A percentile compares a stretch with the other conserved stretches of the same genome.
These are phyloP conservation scores for Cyclotella atomus DNA, from an alignment of 108 stramenopile species.

Conservation along the genomic window DNA sequence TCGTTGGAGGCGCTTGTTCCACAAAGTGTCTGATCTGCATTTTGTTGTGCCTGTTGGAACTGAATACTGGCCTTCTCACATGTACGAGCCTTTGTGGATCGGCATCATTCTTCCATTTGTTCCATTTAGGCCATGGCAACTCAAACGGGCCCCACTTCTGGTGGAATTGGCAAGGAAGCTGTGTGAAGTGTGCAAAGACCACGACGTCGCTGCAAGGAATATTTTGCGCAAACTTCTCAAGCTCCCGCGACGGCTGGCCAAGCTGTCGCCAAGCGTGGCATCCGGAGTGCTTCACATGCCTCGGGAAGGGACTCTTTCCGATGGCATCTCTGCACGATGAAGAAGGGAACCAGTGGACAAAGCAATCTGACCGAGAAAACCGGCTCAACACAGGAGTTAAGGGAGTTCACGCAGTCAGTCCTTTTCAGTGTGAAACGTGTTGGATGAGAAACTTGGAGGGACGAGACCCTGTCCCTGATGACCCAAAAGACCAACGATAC, in stretches of 20 bases:
- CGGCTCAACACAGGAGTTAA: conserved; percentile 5
- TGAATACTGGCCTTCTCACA: conserved; percentile 28
- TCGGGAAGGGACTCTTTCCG: conserved; percentile 12
- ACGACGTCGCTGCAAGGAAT: conserved; percentile 18
- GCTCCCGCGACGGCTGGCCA: background rate
- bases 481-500: background rate
- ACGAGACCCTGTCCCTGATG: background rate
- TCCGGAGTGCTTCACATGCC: conserved; percentile 30
- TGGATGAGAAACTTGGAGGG: background rate
- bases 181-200: conserved; percentile 11
- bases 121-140: conserved; percentile 31
- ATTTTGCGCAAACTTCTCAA: conserved; percentile 43
- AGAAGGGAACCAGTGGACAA: conserved; percentile 15
- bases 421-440: conserved; percentile 56
- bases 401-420: conserved; percentile 39
- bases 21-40: conserved; percentile 27
- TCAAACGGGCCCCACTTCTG: conserved; percentile 18
- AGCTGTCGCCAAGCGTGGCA: conserved; percentile 32
- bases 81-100: conserved; percentile 42
- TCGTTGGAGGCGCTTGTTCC: conserved; percentile 25
- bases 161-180: conserved; percentile 34
- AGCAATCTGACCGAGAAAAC: background rate
- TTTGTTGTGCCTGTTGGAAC: conserved; percentile 10
- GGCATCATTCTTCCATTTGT: conserved; percentile 30
- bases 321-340: conserved; percentile 24